Base-by-base conservation (phyloP, 2,329 filamentous ascomycete genomes). In the Aspergillus felis region DNA sequence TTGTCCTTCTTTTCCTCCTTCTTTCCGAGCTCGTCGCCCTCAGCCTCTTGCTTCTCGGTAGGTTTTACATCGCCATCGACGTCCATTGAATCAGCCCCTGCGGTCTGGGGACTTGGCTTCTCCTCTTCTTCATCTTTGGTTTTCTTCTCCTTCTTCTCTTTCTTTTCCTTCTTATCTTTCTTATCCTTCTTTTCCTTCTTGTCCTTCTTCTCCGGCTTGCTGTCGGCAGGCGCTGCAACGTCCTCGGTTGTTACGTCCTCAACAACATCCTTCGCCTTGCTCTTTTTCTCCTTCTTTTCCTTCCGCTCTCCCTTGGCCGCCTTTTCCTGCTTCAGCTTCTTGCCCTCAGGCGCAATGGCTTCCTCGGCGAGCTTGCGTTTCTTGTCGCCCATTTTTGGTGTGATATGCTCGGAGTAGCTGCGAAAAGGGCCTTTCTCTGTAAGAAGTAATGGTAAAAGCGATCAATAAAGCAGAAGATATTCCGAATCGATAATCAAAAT, bases 291-390 rank as follows among this genome's bases (percentile, higher is more conserved):
- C 51, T 65, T 63, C 56, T 67, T 66, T 35, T 70, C 65, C 32
- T 59, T 58, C 54, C 65, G 66, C 24, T 68, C 63, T 1, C 62
- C 65, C 9, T 68, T 66, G 47, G 63, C 62, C 57, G 63, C 62
- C 57, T 66, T 65, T 20, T 68, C 70, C 56, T 67, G 67, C 59
- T 72, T 72, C 51, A 65, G 61, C 64, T 73, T 73, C 65, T 73
- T 72, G 52, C 64, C 68, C 48, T 71, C 63, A 2, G 68, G 66
- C 57, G 65, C 61, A 53, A 65, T 60, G 7, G 60, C 63, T 51
- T 71, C 70, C 24, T 60, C 62, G n/a, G 64, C 63, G 62, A 72
- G 69, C 66, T 75, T 75, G 67, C 73, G 73, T 66, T 74, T 73
- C 59, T 70, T 74, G 59, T 74, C 71, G 53, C 68, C 65, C 71